These are phyloP conservation scores for Verticillium zaregamsianum DNA, from an alignment of 2,329 filamentous ascomycete genomes.

Conservation along the genomic window DNA sequence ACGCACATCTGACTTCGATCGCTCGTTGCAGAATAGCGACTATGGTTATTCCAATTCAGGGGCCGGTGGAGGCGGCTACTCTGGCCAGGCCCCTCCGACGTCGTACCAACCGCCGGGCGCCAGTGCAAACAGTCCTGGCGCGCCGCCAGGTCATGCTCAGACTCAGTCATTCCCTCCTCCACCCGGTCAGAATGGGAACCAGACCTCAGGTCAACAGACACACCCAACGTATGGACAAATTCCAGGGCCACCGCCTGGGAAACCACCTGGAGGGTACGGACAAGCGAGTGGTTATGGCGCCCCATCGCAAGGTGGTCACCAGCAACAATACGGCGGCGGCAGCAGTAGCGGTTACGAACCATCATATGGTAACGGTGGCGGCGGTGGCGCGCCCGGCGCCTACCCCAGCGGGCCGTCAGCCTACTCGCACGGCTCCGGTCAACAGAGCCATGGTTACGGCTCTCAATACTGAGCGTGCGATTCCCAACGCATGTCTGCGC, in stretches of 20 bases:
- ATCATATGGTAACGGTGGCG: constrained; percentile 20
- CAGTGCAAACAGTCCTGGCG: constrained; percentile 17
- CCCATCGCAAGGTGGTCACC: constrained; percentile 12
- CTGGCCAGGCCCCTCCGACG: constrained; percentile 58
- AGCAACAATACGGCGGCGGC: constrained; percentile 13
- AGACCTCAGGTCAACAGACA: constrained; percentile 9
- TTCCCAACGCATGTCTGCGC: too few species aligned
- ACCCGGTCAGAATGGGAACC: constrained; percentile 7
- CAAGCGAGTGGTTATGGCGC: constrained; percentile 12
- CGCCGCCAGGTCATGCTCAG: constrained; percentile 14
- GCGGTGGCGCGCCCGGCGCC: constrained; percentile 20
- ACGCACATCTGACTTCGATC: neutral
- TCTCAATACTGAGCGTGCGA: constrained; percentile 8
- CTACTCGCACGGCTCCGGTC: constrained; percentile 11
- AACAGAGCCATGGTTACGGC: constrained; percentile 13
- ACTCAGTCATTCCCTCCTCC: constrained; percentile 15
- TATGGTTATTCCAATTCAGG: constrained; percentile 58
- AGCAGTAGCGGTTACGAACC: constrained; percentile 16
- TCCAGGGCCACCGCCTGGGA: constrained; percentile 10
- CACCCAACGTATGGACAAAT: constrained; percentile 17
- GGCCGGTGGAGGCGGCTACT: constrained; percentile 52
- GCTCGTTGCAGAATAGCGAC: constrained; percentile 39
- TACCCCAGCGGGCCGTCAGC: constrained; percentile 23
- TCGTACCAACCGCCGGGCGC: constrained; percentile 45
- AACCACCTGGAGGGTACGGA: constrained; percentile 9